Base-by-base conservation (phyloP, 1,284 basidiomycete species). In the Malassezia restricta region DNA sequence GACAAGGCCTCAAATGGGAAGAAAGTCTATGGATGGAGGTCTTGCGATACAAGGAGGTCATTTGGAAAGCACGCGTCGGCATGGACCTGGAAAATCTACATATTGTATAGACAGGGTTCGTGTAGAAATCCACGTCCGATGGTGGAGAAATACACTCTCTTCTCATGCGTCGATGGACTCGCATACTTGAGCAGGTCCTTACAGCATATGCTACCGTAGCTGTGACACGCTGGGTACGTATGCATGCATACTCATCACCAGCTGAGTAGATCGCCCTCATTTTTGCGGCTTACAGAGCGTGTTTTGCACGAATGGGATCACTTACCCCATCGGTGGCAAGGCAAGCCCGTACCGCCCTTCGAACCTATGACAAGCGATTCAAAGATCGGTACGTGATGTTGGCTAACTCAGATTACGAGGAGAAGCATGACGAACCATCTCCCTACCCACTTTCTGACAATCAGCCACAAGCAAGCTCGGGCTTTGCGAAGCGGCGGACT, bases 271-370 rank as follows among this genome's bases (percentile, higher is more conserved):
- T 50, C 53, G 8, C 53, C 47, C 1, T 24, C 20, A 5, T 37
- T 55, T 30, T 29, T 55, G 8, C 48, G 44, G 14, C 20, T 35
- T 6, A 43, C 53, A 11, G 47, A 55, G 11, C 53, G 53, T 12
- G n/a, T 50, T 11, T 35, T 49, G 40, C 53, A 55, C 24, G 53
- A 55, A 38, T 41, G 40, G 53, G 53, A 55, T 15, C 48, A 49
- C 20, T 28, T 55, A 8, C 53, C 53, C 2, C 38, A 46, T 4
- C 42, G 53, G 11, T n/a, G 44, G 20, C 42, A 45, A 32, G 53
- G 53, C 8, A 28, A 32, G 30, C 43, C 43, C 3, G 53, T 55
- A 20, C 53, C 53, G 14, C 35, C 33, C 6, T 55, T 50, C 27
- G 27, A 29, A 6, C 30, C 43, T 5, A n/a, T 8, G 9, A 41